Percentiles rank a stretch among this genome's conserved stretches.
Conservation (phyloP, 306 rosid species). For the Hippophae rhamnoides region DNA sequence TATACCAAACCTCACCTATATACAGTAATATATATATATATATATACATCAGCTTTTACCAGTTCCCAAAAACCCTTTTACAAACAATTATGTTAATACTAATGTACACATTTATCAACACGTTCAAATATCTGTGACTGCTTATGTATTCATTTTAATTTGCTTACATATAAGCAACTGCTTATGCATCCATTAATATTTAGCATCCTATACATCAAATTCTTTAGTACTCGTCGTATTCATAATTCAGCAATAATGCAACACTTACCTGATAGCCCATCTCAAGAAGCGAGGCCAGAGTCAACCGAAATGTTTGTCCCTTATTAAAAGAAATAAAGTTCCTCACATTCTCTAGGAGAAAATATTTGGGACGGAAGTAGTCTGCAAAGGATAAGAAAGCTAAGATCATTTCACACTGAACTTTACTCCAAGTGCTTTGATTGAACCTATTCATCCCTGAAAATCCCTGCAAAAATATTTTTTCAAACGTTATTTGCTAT, state of each 20-base stretch:
- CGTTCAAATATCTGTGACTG: no score
- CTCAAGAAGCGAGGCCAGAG: slow-evolving; percentile 90
- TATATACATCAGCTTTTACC: no score
- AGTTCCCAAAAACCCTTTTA: no score
- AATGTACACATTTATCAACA: no score
- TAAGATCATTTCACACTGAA: slow-evolving; percentile 93
- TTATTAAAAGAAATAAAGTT: slow-evolving; percentile 83
- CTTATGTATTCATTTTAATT: no score
- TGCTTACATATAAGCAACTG: no score
- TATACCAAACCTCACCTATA: slow-evolving; percentile 91
- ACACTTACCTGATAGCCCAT: slow-evolving; percentile 92
- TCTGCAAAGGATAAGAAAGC: slow-evolving; percentile 95
- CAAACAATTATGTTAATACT: no score
- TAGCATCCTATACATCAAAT: no score
- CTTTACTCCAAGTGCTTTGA: slow-evolving; percentile 92
- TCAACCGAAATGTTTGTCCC: slow-evolving; percentile 84
- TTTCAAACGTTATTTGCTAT: not conserved
- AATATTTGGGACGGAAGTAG: slow-evolving; percentile 91
- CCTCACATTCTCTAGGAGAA: slow-evolving; percentile 92
- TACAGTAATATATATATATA: slow-evolving; percentile 6
- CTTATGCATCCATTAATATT: no score
- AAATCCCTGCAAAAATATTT: slow-evolving; percentile 53
- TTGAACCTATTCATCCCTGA: slow-evolving; percentile 97
- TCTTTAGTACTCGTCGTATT: no score
- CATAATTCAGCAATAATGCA: not conserved